Evolutionary conservation across 345 rosid species (phyloP).

Genomic region (Populus alba): DNA sequence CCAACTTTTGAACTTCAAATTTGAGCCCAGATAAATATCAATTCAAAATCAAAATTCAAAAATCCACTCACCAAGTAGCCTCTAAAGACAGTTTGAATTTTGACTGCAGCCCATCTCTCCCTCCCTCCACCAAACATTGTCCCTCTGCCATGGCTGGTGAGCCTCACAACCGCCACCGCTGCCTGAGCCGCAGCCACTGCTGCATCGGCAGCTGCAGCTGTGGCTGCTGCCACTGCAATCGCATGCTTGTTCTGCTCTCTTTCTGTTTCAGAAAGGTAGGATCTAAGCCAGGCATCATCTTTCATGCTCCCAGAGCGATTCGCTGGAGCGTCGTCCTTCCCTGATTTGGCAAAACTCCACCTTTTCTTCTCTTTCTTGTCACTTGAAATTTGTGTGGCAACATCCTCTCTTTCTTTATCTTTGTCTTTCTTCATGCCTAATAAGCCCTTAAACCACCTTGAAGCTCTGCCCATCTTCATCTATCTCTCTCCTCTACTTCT

Average conservation of each 20-base stretch:
- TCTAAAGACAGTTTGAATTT: conserved; percentile 27
- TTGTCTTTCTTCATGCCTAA: conserved; percentile 59
- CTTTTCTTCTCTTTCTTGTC: conserved; percentile 47
- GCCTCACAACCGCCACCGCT: conserved; percentile 29
- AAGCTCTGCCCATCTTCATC: conserved; percentile 57
- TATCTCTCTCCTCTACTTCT: background rate
- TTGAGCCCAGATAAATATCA: background rate
- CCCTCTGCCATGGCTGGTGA: conserved; percentile 30
- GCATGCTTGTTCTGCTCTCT: conserved; percentile 35
- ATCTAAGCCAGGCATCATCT: conserved; percentile 26
- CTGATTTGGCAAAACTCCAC: conserved; percentile 49
- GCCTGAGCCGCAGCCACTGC: conserved; percentile 37
- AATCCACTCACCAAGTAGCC: conserved; percentile 26
- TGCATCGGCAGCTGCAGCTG: conserved; percentile 31
- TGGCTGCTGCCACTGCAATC: conserved; percentile 33
- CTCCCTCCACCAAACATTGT: conserved; percentile 22
- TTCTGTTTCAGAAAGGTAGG: conserved; percentile 21
- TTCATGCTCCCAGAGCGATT: conserved; percentile 15
- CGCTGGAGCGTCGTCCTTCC: conserved; percentile 4
- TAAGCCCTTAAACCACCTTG: conserved; percentile 70
- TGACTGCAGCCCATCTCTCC: conserved; percentile 23
- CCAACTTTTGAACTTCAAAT: background rate
- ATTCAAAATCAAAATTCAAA: background rate
- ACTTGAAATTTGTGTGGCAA: conserved; percentile 25
- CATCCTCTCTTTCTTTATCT: conserved; percentile 15